Evolutionary conservation across 345 rosid genomes (phyloP), one percentile per base, ranked within the genome.

Genomic region (Dipteronia dyeriana): DNA sequence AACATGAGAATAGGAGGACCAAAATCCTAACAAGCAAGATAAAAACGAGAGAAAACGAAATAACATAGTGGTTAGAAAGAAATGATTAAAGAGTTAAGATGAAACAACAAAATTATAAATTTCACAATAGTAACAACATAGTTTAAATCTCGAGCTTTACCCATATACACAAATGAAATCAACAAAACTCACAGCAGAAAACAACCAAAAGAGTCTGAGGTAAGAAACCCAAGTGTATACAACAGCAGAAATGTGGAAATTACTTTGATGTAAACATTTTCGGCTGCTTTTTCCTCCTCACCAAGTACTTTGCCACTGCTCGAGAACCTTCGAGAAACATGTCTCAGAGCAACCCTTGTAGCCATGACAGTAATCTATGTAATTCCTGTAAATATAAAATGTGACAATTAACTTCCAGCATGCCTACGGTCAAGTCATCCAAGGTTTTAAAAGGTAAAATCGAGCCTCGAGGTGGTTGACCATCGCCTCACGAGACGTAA

Each of bases 211-310:
- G 4, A 16, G 45, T 1, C 14, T 14, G 54, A 70, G 63, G 31
- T 22, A 5, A 20, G 49, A 56, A 13, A 14, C 45, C 53, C n/a
- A 4, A 2, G 39, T 7, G 14, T 23, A 49, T 39, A 9, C 12
- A 60, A 64, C 47, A 7, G 78, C 23, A 17, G 6, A 2, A 31
- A n/a, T 64, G 34, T 49, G 29, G 3, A n/a, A 1, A 61, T 41
- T 80, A 91, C 98, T 94, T 95, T 92, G 75, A 96, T 96, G 89
- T 87, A 96, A 74, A 96, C 78, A 80, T 88, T 97, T 82, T 97
- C 98, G 1, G 98, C 98, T 69, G 98, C 98, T 43, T 83, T 97
- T 83, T 94, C 99, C 88, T 96, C 99, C 89, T 96, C 97, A 63
- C 89, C 71, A 57, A 96, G 88, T 26, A 96, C 16, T 78, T 81